These are phyloP conservation scores for Metarhizium humberi DNA, from an alignment of 2,329 filamentous ascomycete species.

Conservation along the genomic window DNA sequence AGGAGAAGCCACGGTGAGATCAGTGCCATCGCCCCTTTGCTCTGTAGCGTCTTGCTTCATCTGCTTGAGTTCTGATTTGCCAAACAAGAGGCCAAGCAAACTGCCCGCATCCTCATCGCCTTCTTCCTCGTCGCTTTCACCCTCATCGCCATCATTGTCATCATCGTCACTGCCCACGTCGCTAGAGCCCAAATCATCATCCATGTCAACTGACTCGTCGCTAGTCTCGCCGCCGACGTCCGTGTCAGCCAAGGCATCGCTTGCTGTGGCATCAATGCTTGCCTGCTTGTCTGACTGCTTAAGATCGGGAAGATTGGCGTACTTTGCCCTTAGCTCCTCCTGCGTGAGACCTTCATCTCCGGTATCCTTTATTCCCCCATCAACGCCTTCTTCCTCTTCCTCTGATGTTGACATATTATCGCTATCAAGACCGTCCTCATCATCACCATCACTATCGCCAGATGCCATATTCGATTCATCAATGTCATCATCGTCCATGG, in stretches of 20 bases:
- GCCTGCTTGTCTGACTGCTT: slow-evolving; percentile 13
- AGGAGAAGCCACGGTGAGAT: neutral
- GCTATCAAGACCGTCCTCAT: slow-evolving; percentile 29
- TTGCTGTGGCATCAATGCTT: slow-evolving; percentile 10
- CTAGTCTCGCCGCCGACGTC: slow-evolving; percentile 37
- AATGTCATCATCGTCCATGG: slow-evolving; percentile 20
- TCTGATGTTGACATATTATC: slow-evolving; percentile 53
- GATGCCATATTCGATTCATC: slow-evolving; percentile 25
- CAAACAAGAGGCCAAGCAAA: slow-evolving; percentile 49
- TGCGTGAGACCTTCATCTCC: slow-evolving; percentile 59
- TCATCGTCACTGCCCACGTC: slow-evolving; percentile 35
- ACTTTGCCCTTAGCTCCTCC: slow-evolving; percentile 60
- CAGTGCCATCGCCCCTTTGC: slow-evolving; percentile 4
- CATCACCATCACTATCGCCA: slow-evolving; percentile 25
- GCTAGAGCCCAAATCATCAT: slow-evolving; percentile 53
- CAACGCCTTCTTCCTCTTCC: slow-evolving; percentile 54
- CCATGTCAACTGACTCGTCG: slow-evolving; percentile 61
- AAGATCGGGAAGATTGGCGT: slow-evolving; percentile 51
- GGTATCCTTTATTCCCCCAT: slow-evolving; percentile 40
- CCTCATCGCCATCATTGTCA: slow-evolving; percentile 25
- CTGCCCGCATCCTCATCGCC: slow-evolving; percentile 30
- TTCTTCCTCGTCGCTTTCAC: slow-evolving; percentile 29
- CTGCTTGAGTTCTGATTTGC: slow-evolving; percentile 46
- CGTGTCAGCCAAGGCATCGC: slow-evolving; percentile 17
- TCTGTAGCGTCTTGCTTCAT: slow-evolving; percentile 32